phyloP scores from a whole-genome alignment of 176 grass and related monocot species.

The Poa pratensis region DNA sequence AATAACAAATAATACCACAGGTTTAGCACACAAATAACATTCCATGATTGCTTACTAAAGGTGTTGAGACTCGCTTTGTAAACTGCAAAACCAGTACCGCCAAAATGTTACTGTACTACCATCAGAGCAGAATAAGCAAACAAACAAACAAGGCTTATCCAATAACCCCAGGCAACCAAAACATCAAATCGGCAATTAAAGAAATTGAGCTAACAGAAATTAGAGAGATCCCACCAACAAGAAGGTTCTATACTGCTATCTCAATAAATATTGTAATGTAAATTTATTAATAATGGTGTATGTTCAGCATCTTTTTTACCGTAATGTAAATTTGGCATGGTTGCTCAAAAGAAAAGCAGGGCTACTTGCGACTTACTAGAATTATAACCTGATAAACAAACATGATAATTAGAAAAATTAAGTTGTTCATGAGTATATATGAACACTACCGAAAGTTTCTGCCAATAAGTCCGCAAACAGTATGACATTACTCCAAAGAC shows the following conservation, averaged over 20 bases:
- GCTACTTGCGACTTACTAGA: conserved; percentile 16
- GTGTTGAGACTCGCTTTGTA: background rate
- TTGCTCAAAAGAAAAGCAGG: conserved; percentile 24
- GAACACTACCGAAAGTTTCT: conserved; percentile 1
- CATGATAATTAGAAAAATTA: conserved; percentile 20
- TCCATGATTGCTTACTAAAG: conserved; percentile 7
- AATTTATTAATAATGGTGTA: conserved; percentile 26
- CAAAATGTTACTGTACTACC: background rate
- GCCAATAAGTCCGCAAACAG: conserved; percentile 15
- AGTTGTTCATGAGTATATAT: background rate
- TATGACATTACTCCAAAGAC: background rate
- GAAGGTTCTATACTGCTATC: conserved; percentile 19
- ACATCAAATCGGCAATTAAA: conserved; percentile 13
- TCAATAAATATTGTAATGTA: background rate
- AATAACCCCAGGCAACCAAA: background rate
- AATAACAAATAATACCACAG: background rate
- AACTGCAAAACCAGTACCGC: conserved; percentile 4
- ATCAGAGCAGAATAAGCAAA: conserved; percentile 1
- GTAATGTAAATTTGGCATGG: background rate
- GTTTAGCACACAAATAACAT: conserved; percentile 9
- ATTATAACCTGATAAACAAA: conserved; percentile 10
- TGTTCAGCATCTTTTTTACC: background rate
- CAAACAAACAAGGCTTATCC: background rate
- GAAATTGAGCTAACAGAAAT: conserved; percentile 2
- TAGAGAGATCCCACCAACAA: background rate